Evolutionary conservation across 345 rosid genomes (phyloP).

Genomic region (Syzygium jambos): DNA sequence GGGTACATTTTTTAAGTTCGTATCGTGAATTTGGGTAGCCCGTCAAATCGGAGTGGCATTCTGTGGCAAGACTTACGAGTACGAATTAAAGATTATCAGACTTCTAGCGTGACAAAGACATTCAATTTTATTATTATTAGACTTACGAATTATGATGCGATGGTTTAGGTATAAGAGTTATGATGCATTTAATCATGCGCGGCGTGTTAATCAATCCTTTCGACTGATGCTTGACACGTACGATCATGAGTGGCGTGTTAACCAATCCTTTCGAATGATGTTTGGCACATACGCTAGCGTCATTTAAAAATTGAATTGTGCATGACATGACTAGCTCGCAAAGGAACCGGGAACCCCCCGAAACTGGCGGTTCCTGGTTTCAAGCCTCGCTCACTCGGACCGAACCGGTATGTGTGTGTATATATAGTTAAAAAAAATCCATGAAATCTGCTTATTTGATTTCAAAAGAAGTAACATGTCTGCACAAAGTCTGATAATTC

Average conservation of each 20-base stretch:
- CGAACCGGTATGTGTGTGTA: no score
- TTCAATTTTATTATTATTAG: background rate
- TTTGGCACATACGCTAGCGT: background rate
- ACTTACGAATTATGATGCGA: background rate
- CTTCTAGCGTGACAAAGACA: background rate
- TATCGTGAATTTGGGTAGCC: rapidly evolving
- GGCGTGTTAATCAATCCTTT: rapidly evolving
- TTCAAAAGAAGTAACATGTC: no score
- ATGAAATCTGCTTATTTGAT: no score
- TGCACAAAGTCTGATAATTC: no score
- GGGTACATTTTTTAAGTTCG: background rate
- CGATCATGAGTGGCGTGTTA: rapidly evolving
- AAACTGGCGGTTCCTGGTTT: no score
- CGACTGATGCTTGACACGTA: background rate
- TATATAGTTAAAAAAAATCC: no score
- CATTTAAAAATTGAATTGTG: background rate
- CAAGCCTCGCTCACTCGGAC: no score
- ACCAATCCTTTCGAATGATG: background rate
- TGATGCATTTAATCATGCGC: background rate
- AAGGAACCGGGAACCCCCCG: no score
- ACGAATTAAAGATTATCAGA: background rate
- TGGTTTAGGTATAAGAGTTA: no score
- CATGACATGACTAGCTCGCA: background rate
- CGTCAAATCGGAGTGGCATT: background rate
- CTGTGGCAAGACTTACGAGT: background rate